Evolutionary conservation across 192 early-diverging fungal genomes (phyloP), one percentile per base, ranked within the genome.

Genomic region (Coemansia furcata): DNA sequence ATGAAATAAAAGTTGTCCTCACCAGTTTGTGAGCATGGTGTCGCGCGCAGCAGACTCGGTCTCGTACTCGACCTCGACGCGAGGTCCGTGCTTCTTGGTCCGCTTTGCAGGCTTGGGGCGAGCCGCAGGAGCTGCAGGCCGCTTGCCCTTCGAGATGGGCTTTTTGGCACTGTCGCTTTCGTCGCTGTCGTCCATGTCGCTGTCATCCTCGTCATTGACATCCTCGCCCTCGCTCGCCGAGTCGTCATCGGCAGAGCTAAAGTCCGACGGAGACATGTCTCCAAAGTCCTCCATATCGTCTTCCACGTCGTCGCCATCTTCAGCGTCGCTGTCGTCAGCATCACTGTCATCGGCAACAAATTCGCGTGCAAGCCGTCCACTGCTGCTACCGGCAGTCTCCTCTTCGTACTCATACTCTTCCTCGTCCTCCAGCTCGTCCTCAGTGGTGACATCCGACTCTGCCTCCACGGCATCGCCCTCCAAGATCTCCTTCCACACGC

Each of bases 401-500:
- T 80, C 76, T 29, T 89, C 87, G 21, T 65, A 55, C 70, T 74
- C 75, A 21, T 68, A 40, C 62, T 93, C 92, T 19, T 67, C 64
- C 14, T 86, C 81, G 4, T 81, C 82, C 38, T 73, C 76, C 30
- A 77, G 64, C 64, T 93, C 92, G 32, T 91, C 91, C 47, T 93
- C 89, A 15, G 86, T 89, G 5, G 87, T 83, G 29, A 66, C 89
- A 58, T 88, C 85, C 19, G 88, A 85, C 62, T 91, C 91, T 30
- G 83, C 84, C 61, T 85, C 89, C 4, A 89, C 76, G 46, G 89
- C 82, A 66, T 94, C 90, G 38, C 87, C 84, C 46, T 94, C 92
- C 66, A 99, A 73, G 17, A 95, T 91, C 76, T 93, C 89, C 69
- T 85, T 88, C 90, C 97, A 99, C 19, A 94, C 91, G 37, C 86